Conservation (phyloP, 2,329 filamentous ascomycete genomes). For the Dactylellina haptotyla region DNA sequence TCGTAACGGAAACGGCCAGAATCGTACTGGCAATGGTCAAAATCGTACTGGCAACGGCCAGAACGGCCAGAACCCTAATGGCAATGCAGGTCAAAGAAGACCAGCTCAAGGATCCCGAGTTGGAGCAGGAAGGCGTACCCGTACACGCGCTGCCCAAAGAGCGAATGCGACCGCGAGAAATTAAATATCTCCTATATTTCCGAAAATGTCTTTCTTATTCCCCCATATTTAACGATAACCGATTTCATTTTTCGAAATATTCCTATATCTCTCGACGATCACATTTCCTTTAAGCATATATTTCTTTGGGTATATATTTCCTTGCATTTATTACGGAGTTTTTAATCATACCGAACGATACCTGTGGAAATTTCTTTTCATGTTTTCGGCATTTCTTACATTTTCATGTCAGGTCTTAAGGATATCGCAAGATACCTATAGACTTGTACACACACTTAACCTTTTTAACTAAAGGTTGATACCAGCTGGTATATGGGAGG, state of each 20-base stretch:
- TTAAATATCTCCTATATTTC: conserved; percentile 19
- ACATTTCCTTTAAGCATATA: conserved; percentile 1
- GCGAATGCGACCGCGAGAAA: conserved; percentile 3
- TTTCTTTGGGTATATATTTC: conserved; percentile 33
- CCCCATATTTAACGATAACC: conserved; percentile 35
- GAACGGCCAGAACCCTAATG: too few relatives aligned
- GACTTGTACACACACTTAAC: too few relatives aligned
- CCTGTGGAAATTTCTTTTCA: not conserved
- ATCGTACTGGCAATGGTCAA: not conserved
- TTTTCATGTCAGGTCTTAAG: too few relatives aligned
- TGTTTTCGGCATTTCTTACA: not conserved
- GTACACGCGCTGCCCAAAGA: not conserved
- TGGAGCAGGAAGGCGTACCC: conserved; percentile 8
- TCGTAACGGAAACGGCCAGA: too few relatives aligned
- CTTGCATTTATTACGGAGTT: conserved; percentile 39
- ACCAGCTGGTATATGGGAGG: not conserved
- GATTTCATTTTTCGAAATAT: conserved; percentile 24
- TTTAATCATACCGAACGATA: conserved; percentile 17
- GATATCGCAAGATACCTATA: too few relatives aligned
- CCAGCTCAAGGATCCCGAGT: conserved; percentile 29
- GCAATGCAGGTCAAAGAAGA: conserved; percentile 29
- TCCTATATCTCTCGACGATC: conserved; percentile 11
- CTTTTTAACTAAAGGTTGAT: conserved; percentile 12
- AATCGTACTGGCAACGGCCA: not conserved
- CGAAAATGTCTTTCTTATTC: conserved; percentile 21